Base-by-base conservation (phyloP, 352 stramenopile genomes). In the Globisporangium cylindrosporum region DNA sequence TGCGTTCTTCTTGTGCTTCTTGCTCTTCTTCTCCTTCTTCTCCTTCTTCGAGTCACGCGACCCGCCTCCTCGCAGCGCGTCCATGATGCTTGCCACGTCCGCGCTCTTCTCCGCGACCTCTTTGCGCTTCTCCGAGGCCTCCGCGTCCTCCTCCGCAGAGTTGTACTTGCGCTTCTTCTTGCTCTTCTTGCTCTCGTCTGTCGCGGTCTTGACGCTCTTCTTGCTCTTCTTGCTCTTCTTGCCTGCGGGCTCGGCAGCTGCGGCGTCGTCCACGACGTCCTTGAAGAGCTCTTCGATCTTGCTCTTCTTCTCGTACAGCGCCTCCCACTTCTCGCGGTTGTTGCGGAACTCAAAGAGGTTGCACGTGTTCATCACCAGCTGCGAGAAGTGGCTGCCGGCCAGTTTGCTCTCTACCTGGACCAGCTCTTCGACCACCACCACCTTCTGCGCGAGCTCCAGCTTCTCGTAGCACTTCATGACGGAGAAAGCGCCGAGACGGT, bases 391-490 rank as follows among this genome's bases (percentile, higher is more conserved):
- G 51, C 83, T 92, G 34, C 87, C 87, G 9, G 73, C 80, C 14
- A 94, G 77, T 53, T 94, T 89, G 36, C 71, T 76, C 66, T 94
- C 87, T 4, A 92, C 82, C 22, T 78, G 73, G 53, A 91, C 53
- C 12, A 94, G 73, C 67, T 94, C 87, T 22, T 91, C 74, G 20
- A 80, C 87, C n/a, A 94, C 80, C 18, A 79, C 72, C 41, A 78
- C 82, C 70, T 93, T 93, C 59, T 92, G 76, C 32, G 75, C 54
- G 34, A 93, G 58, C 2, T 73, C 59, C 38, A 94, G 67, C 48
- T 76, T 77, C 58, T 92, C 81, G 62, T 88, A 94, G 69, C 87
- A 93, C 67, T 94, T 94, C 70, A 94, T 92, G 29, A 93, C 87
- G 25, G 83, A 88, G 61, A 94, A 94, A 20, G 85, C 83, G 20